A percentile compares a stretch with the other conserved stretches of the same genome.
phyloP scores from a whole-genome alignment of 1,284 basidiomycete species.

The Caloboletus inedulis region DNA sequence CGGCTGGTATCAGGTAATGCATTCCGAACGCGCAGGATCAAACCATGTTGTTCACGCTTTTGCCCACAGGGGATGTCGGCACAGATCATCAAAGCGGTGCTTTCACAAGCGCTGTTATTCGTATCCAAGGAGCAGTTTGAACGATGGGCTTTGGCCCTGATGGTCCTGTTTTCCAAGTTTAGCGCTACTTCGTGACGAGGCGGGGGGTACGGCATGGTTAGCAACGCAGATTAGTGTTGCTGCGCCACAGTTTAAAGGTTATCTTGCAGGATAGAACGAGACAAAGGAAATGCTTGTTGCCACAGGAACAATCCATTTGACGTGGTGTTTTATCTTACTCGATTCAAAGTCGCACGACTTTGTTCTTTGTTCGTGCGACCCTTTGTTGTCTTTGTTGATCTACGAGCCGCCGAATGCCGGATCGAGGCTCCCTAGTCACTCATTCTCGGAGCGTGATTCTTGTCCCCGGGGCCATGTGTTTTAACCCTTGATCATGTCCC shows the following conservation, averaged over 20 bases:
- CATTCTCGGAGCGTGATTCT: background rate
- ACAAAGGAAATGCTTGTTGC: background rate
- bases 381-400: background rate
- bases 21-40: conserved; percentile 8
- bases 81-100: conserved; percentile 85
- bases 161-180: conserved; percentile 44
- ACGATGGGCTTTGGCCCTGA: conserved; percentile 66
- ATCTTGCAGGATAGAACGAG: too few relatives aligned
- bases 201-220: background rate
- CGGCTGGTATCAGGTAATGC: conserved; percentile 95
- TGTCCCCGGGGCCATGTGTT: background rate
- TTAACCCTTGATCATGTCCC: background rate
- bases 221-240: background rate
- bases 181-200: conserved; percentile 7
- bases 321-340: background rate
- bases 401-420: too few relatives aligned
- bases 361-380: too few relatives aligned
- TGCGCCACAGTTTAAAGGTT: background rate
- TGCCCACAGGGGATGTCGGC: conserved; percentile 78
- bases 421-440: too few relatives aligned
- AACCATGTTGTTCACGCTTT: background rate
- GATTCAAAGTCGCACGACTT: too few relatives aligned
- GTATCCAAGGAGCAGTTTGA: conserved; percentile 85
- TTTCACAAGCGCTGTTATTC: conserved; percentile 79
- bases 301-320: conserved; percentile 2